A percentile compares a stretch with the other conserved stretches of the same genome.
These are phyloP conservation scores for Cryptococcus sp. DNA, from an alignment of 1,284 basidiomycete genomes.

Conservation along the genomic window DNA sequence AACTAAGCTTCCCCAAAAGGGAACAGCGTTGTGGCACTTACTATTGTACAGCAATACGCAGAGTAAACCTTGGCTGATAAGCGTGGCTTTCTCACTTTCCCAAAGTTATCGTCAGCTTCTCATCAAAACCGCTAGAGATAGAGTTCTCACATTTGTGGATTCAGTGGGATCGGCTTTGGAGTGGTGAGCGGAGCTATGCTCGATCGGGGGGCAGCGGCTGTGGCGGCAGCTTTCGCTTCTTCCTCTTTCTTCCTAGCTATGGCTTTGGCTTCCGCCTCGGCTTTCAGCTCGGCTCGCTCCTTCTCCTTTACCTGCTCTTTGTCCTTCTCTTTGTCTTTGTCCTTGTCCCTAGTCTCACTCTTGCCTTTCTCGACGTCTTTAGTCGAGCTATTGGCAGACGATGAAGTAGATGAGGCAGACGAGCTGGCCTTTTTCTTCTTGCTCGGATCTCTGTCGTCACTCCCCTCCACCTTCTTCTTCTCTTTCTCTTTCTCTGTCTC, in stretches of 20 bases:
- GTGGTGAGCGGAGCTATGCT: slow-evolving; percentile 1
- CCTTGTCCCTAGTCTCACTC: too few relatives aligned
- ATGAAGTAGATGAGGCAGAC: too few relatives aligned
- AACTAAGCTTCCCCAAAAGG: not conserved
- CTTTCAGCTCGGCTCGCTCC: slow-evolving; percentile 20
- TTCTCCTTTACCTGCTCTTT: slow-evolving; percentile 13
- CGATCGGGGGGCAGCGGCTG: slow-evolving; percentile 1
- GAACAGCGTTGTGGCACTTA: slow-evolving; percentile 10
- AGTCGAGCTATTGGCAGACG: too few relatives aligned
- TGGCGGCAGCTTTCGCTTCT: not conserved
- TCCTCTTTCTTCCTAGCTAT: slow-evolving; percentile 11
- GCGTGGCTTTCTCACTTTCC: slow-evolving; percentile 31
- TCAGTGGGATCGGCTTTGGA: slow-evolving; percentile 5
- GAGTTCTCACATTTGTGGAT: slow-evolving; percentile 28
- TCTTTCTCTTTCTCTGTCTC: slow-evolving; percentile 4
- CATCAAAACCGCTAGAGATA: not conserved
- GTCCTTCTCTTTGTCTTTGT: slow-evolving; percentile 12
- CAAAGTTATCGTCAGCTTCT: slow-evolving; percentile 3
- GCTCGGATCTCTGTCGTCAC: not conserved
- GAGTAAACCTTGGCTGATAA: slow-evolving; percentile 29
- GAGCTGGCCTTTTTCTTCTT: not conserved
- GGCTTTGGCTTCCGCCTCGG: slow-evolving; percentile 11
- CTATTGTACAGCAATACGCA: slow-evolving; percentile 30
- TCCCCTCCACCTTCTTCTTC: not conserved
- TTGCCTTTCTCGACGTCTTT: too few relatives aligned